Base-by-base conservation (phyloP, 2,329 filamentous ascomycete genomes). In the Botrytis porri region DNA sequence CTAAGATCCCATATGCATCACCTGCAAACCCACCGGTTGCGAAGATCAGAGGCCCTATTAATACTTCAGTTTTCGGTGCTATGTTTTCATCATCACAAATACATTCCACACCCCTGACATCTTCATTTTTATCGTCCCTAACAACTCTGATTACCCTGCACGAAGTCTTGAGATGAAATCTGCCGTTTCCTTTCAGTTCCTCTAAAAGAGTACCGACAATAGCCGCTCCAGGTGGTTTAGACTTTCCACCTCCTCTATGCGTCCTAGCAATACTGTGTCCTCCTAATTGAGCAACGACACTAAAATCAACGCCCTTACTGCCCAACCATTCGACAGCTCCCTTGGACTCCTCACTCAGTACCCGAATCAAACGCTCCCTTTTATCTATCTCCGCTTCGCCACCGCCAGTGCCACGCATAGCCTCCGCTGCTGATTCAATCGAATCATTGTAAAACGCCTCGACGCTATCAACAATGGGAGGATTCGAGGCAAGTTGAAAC, bases 11-110 rank as follows among this genome's bases (percentile, higher is more conserved):
- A 35, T 84, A 79, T 3, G 87, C 84, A 77, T 91, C 89, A 18
- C 89, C 89, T 0, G 85, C 89, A 73, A 92, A 92, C 0, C 89
- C 89, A 10, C 89, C 89, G 0, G 84, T 84, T 0, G 89, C 86
- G 73, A 91, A 89, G 8, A 92, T 82, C 0, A 91, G 88, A 0
- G 87, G 85, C 0, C 88, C 88, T 2, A 81, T 78, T 1, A 88
- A 78, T 18, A 81, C 81, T 63, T 79, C 77, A 10, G 72, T 77
- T 41, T 78, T 73, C 5, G 25, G 32, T 32, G 3, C 3, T 29
- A 7, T n/a, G 4, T 67, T 57, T 41, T 20, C 25, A 4, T 76
- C 75, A 22, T 84, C 81, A 64, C 37, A 70, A 1, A 71, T 73
- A 74, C 86, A 90, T 73, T 86, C 83, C 3, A 91, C 87, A 0